A percentile compares a stretch with the other conserved stretches of the same genome.
Evolutionary conservation across 1,284 basidiomycete genomes (phyloP).

Genomic region (Tilletiopsis washingtonensis): DNA sequence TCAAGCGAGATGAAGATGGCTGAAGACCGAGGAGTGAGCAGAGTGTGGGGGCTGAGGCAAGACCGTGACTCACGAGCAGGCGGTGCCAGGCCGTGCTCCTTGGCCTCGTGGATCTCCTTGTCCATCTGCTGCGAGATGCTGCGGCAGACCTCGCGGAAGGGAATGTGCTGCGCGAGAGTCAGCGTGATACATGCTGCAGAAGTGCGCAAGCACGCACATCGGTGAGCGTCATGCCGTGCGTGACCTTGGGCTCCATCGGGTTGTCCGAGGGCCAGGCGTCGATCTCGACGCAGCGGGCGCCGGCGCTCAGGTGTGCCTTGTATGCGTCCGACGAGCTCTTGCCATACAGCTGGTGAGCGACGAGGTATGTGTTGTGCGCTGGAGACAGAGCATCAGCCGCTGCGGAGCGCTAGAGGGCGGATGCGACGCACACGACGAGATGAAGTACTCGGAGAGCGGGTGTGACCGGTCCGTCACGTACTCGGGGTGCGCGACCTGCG

Average conservation of each 20-base stretch:
- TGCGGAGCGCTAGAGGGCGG: not conserved
- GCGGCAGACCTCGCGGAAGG: slow-evolving; percentile 10
- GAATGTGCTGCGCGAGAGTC: slow-evolving; percentile 15
- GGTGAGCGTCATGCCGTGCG: slow-evolving; percentile 51
- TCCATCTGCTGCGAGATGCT: slow-evolving; percentile 15
- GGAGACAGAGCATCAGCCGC: not conserved
- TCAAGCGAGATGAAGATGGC: slow-evolving; percentile 61
- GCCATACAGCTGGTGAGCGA: slow-evolving; percentile 58
- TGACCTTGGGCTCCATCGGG: slow-evolving; percentile 56
- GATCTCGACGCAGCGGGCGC: slow-evolving; percentile 61
- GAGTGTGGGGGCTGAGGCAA: slow-evolving; percentile 8
- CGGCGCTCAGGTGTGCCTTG: slow-evolving; percentile 55
- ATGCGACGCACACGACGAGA: too few relatives aligned
- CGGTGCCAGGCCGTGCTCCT: not conserved
- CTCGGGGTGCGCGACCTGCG: slow-evolving; percentile 26
- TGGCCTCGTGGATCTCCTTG: slow-evolving; percentile 6
- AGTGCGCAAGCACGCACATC: not conserved
- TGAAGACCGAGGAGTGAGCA: too few relatives aligned
- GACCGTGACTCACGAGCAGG: too few relatives aligned
- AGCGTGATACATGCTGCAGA: not conserved
- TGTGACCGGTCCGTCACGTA: slow-evolving; percentile 25
- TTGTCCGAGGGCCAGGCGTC: slow-evolving; percentile 57
- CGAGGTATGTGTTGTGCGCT: slow-evolving; percentile 55
- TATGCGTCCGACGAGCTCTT: slow-evolving; percentile 56
- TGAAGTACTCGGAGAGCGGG: slow-evolving; percentile 33